These are phyloP conservation scores for Parietichytrium sp. DNA, from an alignment of 108 stramenopile species.

Conservation along the genomic window DNA sequence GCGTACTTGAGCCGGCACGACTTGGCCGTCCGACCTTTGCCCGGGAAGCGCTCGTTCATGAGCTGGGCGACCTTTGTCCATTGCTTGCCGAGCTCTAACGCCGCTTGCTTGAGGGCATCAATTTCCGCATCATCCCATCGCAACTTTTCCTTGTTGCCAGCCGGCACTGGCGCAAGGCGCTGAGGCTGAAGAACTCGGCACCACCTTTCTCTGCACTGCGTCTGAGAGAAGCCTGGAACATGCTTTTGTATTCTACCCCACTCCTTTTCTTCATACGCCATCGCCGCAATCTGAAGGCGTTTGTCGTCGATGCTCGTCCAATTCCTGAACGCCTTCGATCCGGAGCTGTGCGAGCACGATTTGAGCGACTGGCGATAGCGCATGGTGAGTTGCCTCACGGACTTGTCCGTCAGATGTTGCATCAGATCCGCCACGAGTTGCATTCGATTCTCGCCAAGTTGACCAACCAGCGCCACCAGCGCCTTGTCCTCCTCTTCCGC, in stretches of 20 bases:
- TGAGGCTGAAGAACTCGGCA: neutral
- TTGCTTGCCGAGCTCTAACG: too few species aligned
- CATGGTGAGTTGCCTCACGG: neutral
- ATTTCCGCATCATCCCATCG: neutral
- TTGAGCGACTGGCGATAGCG: neutral
- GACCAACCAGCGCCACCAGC: neutral
- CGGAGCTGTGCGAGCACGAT: neutral
- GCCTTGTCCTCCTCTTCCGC: neutral
- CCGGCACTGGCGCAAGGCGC: neutral
- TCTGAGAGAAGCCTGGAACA: neutral
- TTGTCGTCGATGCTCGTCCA: neutral
- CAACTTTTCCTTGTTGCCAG: neutral
- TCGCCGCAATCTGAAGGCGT: neutral
- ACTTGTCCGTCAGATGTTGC: neutral
- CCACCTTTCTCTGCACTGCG: slow-evolving; percentile 5
- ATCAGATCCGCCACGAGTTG: neutral
- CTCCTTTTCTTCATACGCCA: neutral
- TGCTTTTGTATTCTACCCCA: neutral
- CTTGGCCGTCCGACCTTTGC: neutral
- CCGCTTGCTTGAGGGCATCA: neutral
- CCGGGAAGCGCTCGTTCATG: neutral
- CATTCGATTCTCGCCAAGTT: neutral
- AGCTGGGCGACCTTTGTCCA: neutral
- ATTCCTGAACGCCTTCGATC: neutral
- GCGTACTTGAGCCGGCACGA: slow-evolving; percentile 17